phyloP scores from a whole-genome alignment of 257 asterid species.

The Nyctanthes arbortristis region DNA sequence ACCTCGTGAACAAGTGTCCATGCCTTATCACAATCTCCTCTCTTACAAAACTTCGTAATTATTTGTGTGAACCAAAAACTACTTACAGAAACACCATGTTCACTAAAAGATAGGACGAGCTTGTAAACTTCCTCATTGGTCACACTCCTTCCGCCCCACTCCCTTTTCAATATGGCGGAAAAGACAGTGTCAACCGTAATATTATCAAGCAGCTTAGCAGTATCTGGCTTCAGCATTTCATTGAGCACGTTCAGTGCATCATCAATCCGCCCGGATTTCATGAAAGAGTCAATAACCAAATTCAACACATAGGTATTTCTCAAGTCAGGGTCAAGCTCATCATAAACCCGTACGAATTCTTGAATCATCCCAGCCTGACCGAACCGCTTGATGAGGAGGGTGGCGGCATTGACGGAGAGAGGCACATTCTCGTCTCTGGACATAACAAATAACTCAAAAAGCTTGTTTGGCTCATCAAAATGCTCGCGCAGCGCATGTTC shows the following conservation, averaged over 20 bases:
- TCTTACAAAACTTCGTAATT: conserved; percentile 50
- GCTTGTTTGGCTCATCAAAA: conserved; percentile 30
- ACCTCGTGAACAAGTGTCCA: conserved; percentile 60
- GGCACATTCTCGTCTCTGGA: conserved; percentile 41
- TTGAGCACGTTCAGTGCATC: conserved; percentile 74
- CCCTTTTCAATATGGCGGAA: conserved; percentile 36
- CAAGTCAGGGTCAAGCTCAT: conserved; percentile 36
- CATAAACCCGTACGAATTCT: conserved; percentile 42
- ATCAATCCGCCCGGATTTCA: conserved; percentile 47
- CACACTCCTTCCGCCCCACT: conserved; percentile 44
- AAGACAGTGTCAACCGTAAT: conserved; percentile 46
- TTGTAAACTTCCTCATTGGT: conserved; percentile 49
- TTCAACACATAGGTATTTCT: conserved; percentile 49
- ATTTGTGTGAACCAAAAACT: conserved; percentile 42
- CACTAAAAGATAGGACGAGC: conserved; percentile 45
- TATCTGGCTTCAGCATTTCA: conserved; percentile 56
- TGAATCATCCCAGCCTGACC: conserved; percentile 50
- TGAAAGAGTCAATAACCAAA: conserved; percentile 38
- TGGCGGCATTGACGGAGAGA: conserved; percentile 53
- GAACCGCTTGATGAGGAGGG: conserved; percentile 54
- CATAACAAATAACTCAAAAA: conserved; percentile 47
- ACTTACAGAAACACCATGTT: conserved; percentile 39
- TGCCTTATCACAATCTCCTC: conserved; percentile 48
- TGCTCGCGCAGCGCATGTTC: conserved; percentile 56
- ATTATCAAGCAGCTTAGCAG: conserved; percentile 39